Evolutionary conservation across 495 filamentous ascomycete species (phyloP).

Genomic region (Letharia lupina): DNA sequence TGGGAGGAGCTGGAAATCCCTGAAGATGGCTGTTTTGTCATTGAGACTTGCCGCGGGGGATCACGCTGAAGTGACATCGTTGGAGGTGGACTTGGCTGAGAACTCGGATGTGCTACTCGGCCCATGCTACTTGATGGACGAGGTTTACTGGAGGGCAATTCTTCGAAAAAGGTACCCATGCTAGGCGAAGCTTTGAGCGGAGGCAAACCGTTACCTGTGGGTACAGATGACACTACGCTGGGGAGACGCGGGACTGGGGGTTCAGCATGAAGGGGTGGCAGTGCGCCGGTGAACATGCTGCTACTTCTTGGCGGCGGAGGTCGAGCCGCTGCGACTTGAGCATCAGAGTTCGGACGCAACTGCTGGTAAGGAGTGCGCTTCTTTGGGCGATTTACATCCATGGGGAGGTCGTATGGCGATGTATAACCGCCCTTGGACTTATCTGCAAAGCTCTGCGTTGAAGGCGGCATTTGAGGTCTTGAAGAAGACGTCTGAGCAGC

Average conservation of each 20-base stretch:
- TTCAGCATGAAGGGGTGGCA: constrained; percentile 19
- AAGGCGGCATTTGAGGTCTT: constrained; percentile 32
- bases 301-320: constrained; percentile 51
- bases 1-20: constrained; percentile 15
- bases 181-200: constrained; percentile 25
- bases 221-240: constrained; percentile 13
- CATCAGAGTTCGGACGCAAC: constrained; percentile 24
- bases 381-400: constrained; percentile 68
- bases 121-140: constrained; percentile 31
- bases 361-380: constrained; percentile 45
- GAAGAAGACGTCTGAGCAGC: constrained; percentile 4
- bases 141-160: constrained; percentile 63
- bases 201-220: constrained; percentile 17
- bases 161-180: constrained; percentile 68
- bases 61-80: constrained; percentile 18
- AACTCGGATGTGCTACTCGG: constrained; percentile 24
- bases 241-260: constrained; percentile 27
- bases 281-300: constrained; percentile 41
- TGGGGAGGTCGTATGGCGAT: constrained; percentile 90
- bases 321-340: constrained; percentile 36
- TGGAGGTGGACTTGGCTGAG: constrained; percentile 27
- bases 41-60: constrained; percentile 20
- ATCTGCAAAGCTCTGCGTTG: constrained; percentile 71
- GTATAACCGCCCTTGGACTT: constrained; percentile 84
- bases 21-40: constrained; percentile 22